Evolutionary conservation across 495 filamentous ascomycete species (phyloP).

Genomic region (Geoglossum glabrum): DNA sequence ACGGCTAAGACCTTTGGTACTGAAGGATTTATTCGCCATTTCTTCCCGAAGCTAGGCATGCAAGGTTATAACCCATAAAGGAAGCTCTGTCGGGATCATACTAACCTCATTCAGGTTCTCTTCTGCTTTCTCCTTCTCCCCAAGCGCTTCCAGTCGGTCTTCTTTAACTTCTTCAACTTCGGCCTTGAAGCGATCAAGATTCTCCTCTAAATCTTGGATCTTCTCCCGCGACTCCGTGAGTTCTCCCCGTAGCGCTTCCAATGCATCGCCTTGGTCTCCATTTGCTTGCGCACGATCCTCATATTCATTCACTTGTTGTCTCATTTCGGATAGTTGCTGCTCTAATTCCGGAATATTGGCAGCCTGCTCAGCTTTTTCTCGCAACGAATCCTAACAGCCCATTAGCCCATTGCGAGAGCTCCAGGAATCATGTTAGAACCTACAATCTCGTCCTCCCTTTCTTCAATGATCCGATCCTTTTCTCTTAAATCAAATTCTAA

Average conservation of each 20-base stretch:
- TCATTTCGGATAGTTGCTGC: neutral
- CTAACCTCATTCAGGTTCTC: slow-evolving; percentile 8
- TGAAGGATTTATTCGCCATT: slow-evolving; percentile 59
- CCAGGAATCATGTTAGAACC: slow-evolving; percentile 10
- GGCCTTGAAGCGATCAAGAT: slow-evolving; percentile 10
- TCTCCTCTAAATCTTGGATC: slow-evolving; percentile 33
- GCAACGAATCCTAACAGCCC: neutral
- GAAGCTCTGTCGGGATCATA: neutral
- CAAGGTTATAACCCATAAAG: neutral
- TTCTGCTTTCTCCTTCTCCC: slow-evolving; percentile 2
- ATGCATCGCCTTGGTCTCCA: neutral
- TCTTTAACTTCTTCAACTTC: slow-evolving; percentile 26
- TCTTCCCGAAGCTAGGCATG: slow-evolving; percentile 42
- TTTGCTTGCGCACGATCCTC: neutral
- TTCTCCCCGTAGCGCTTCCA: slow-evolving; percentile 41
- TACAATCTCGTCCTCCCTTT: slow-evolving; percentile 46
- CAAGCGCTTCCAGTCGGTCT: neutral
- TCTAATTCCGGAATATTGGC: slow-evolving; percentile 32
- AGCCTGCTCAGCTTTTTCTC: slow-evolving; percentile 20
- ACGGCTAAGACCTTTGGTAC: slow-evolving; percentile 51
- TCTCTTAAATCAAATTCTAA: slow-evolving; percentile 44
- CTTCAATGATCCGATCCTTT: slow-evolving; percentile 42
- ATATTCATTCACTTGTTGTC: slow-evolving; percentile 28
- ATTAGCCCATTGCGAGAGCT: neutral
- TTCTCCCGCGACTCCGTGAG: slow-evolving; percentile 30